phyloP scores from a whole-genome alignment of 345 rosid species.

The Eucalyptus pauciflora region DNA sequence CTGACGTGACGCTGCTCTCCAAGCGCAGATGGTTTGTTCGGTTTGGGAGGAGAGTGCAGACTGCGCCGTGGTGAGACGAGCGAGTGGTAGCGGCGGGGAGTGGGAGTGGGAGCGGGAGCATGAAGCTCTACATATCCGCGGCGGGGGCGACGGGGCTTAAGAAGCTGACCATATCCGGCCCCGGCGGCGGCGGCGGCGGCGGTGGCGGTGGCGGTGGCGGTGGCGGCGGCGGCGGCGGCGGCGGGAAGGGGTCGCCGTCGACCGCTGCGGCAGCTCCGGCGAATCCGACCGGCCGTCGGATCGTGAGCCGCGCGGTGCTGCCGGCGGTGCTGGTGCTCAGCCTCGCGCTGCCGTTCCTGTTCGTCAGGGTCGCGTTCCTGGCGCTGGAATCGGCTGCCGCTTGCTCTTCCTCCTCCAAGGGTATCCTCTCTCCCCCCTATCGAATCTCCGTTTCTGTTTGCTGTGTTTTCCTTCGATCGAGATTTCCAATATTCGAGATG shows the following conservation, averaged over 20 bases:
- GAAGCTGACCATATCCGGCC: conserved; percentile 44
- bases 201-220: neutral
- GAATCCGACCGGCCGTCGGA: conserved; percentile 32
- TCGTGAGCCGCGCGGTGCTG: conserved; percentile 35
- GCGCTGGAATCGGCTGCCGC: conserved; percentile 66
- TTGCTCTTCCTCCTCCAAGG: conserved; percentile 55
- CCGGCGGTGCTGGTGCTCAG: conserved; percentile 45
- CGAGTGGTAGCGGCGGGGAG: neutral
- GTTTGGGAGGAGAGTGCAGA: neutral
- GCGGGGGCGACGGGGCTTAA: conserved; percentile 30
- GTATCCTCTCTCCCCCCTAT: neutral
- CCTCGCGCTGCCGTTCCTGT: conserved; percentile 47
- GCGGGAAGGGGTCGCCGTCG: conserved; percentile 15
- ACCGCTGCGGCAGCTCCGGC: conserved; percentile 6
- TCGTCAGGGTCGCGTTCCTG: conserved; percentile 62
- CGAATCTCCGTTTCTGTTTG: neutral
- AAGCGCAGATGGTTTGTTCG: neutral
- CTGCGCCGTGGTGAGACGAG: conserved; percentile 13
- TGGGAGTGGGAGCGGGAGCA: conserved; percentile 2
- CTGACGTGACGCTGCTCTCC: neutral
- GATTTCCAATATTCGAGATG: neutral
- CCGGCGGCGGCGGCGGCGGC: neutral
- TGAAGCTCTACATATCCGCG: conserved; percentile 72
- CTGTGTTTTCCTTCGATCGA: neutral
- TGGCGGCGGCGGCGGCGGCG: conserved; percentile 2